Base-by-base conservation (phyloP, 2,329 filamentous ascomycete species). In the Epichloe bromicola region DNA sequence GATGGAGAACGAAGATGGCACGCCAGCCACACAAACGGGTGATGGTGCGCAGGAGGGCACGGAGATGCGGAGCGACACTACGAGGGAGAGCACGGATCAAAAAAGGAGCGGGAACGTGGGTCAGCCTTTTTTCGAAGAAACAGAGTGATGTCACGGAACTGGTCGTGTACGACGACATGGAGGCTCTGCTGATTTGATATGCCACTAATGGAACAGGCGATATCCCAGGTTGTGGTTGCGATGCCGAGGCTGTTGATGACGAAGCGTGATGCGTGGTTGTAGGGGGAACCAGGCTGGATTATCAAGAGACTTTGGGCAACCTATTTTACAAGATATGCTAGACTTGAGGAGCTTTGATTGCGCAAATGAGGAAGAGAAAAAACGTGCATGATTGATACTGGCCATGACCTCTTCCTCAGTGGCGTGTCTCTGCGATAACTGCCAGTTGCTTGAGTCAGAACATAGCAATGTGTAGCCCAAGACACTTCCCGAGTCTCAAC, bases 1-100 rank as follows among this genome's bases (percentile, higher is more conserved):
- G 67, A 73, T 75, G 69, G 70, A 73, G 52, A 64, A 65, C 19
- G 70, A 73, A 41, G 55, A 59, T 17, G 50, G 43, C 10, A 51
- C 41, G 15, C 26, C 37, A 3, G 42, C 39, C 2, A 8, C 14
- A 10, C 46, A 46, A 38, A 23, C 42, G 26, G 52, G 10, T 2
- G 49, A 51, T 15, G 49, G 12, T 11, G 37, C 23, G 8, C 49
- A 46, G 38, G 49, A 49, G 17, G n/a, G 33, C 12, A n/a, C 11
- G 3, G 30, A 46, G 17, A 12, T 30, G 39, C 47, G 38, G 12
- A 40, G 23, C 11, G 42, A 50, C 8, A 7, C 23, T n/a, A 36
- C 23, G 5, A 48, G 42, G 39, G 40, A 51, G 39, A 49, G 33
- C 19, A 20, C 41, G 47, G 41, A 42, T 42, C 47, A 7, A 45